A percentile compares a stretch with the other conserved stretches of the same genome.
These are phyloP conservation scores for Gloeophyllum trabeum DNA, from an alignment of 768 basidiomycete species.

Conservation along the genomic window DNA sequence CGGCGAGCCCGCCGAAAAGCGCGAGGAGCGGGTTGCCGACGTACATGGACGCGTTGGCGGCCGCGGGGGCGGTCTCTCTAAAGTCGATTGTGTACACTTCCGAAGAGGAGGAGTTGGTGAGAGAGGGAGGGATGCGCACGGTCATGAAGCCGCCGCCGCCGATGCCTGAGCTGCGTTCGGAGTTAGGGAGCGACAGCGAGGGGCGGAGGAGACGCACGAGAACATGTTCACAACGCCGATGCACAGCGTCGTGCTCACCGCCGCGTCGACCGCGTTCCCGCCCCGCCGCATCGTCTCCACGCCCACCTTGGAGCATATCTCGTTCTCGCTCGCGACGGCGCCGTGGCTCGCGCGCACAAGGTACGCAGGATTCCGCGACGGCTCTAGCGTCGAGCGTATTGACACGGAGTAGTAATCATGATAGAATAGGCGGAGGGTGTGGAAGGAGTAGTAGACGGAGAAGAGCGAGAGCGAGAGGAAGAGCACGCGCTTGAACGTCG, in stretches of 20 bases:
- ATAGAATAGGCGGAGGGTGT: slow-evolving; percentile 3
- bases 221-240: slow-evolving; percentile 84
- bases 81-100: slow-evolving; percentile 75
- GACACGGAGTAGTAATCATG: neutral
- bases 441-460: neutral
- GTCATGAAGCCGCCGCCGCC: slow-evolving; percentile 88
- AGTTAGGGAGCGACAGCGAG: slow-evolving; percentile 4
- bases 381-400: neutral
- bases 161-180: slow-evolving; percentile 51
- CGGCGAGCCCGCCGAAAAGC: slow-evolving; percentile 66
- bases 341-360: slow-evolving; percentile 57
- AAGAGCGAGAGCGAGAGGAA: neutral
- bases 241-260: slow-evolving; percentile 71
- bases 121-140: slow-evolving; percentile 56
- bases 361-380: slow-evolving; percentile 39
- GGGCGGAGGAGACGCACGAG: slow-evolving; percentile 31
- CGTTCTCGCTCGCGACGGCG: slow-evolving; percentile 86
- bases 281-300: slow-evolving; percentile 66
- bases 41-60: slow-evolving; percentile 74
- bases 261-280: slow-evolving; percentile 88
- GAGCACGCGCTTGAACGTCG: neutral
- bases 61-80: slow-evolving; percentile 74
- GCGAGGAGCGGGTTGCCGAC: slow-evolving; percentile 37
- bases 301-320: slow-evolving; percentile 77
- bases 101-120: slow-evolving; percentile 26